Conservation (phyloP, 2,329 filamentous ascomycete genomes). For the Fusarium robinianum region DNA sequence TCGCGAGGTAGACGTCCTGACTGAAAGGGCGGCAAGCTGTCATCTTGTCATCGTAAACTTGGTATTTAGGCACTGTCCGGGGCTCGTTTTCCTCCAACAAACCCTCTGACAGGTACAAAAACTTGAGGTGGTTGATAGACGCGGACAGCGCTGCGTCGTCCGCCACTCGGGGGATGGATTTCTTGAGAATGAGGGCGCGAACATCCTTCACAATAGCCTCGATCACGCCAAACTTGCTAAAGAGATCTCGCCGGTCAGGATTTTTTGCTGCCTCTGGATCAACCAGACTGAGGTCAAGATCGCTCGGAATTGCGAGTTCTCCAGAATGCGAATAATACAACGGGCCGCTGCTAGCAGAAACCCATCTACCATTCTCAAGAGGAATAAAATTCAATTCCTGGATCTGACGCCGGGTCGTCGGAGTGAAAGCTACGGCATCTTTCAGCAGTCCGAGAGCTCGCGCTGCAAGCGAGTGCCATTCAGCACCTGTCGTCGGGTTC, state of each 20-base stretch:
- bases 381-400: conserved; percentile 19
- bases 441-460: conserved; percentile 8
- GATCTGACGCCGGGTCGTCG: neutral
- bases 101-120: conserved; percentile 25
- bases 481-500: neutral
- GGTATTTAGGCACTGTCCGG: neutral
- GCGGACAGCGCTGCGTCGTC: neutral
- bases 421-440: neutral
- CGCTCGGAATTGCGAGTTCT: conserved; percentile 13
- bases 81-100: neutral
- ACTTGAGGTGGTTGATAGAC: conserved; percentile 19
- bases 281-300: conserved; percentile 16
- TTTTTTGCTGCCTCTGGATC: conserved; percentile 14
- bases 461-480: conserved; percentile 28
- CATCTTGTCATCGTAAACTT: conserved; percentile 12
- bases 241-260: conserved; percentile 13
- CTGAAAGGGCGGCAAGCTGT: neutral
- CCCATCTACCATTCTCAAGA: conserved; percentile 21
- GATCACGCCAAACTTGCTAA: conserved; percentile 21
- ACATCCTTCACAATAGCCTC: conserved; percentile 14
- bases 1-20: conserved; percentile 19
- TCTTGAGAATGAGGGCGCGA: conserved; percentile 11
- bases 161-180: neutral
- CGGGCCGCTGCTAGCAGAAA: conserved; percentile 6
- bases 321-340: conserved; percentile 21